Evolutionary conservation across 208 protist genomes (phyloP).

Genomic region (Acanthamoeba lenticulata): DNA sequence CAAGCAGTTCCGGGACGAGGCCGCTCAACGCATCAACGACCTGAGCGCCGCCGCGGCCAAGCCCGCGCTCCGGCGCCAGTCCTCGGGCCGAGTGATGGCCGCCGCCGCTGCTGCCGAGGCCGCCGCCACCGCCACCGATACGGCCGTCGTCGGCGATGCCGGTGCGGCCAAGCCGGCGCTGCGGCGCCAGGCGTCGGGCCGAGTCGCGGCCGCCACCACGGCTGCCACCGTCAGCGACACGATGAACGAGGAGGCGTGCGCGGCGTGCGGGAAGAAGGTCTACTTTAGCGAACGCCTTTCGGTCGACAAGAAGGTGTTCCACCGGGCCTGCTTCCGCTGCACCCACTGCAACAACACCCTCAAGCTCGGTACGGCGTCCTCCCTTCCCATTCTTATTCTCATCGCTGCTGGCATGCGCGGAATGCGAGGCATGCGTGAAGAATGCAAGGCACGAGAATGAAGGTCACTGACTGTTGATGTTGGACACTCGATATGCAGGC

Average conservation of each 20-base stretch:
- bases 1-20: neutral
- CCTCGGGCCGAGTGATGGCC: neutral
- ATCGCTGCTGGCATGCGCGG: no score
- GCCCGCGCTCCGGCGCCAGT: neutral
- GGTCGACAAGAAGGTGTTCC: constrained; percentile 16
- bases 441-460: no score
- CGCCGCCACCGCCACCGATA: neutral
- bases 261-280: constrained; percentile 38
- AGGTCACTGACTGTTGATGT: neutral
- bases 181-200: neutral
- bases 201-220: neutral
- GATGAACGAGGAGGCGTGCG: neutral
- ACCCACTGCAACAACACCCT: constrained; percentile 41
- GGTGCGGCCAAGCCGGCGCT: neutral
- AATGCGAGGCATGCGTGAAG: neutral
- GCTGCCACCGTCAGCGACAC: neutral
- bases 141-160: neutral
- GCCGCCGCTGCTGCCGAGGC: neutral
- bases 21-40: neutral
- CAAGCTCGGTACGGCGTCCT: constrained; percentile 44
- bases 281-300: constrained; percentile 4
- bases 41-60: neutral
- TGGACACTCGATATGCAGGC: neutral
- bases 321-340: constrained; percentile 50
- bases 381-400: no score